Conservation (phyloP, 192 early-diverging fungal genomes). For the Podila minutissima region DNA sequence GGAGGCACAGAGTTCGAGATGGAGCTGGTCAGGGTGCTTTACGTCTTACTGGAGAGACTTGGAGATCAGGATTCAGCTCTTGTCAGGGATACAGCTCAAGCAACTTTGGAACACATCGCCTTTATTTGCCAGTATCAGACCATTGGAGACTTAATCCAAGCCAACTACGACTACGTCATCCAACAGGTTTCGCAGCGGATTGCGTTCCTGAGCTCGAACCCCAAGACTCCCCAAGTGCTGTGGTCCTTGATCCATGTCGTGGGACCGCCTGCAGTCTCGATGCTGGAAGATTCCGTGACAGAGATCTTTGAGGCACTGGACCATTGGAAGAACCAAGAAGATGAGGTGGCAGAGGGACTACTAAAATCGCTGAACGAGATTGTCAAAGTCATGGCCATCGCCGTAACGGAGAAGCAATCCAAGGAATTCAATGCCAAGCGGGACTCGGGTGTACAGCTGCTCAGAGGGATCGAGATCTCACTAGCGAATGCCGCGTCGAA, state of each 20-base stretch:
- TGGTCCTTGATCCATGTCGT: slow-evolving; percentile 59
- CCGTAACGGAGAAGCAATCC: background rate
- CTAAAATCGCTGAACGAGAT: slow-evolving; percentile 45
- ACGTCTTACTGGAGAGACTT: slow-evolving; percentile 56
- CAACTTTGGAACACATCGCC: slow-evolving; percentile 54
- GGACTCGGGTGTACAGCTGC: slow-evolving; percentile 13
- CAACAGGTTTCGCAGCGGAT: slow-evolving; percentile 58
- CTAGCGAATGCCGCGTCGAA: background rate
- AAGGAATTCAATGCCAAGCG: background rate
- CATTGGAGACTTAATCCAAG: slow-evolving; percentile 51
- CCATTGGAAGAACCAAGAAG: slow-evolving; percentile 55
- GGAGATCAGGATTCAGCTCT: slow-evolving; percentile 54
- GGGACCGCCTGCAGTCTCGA: slow-evolving; percentile 50
- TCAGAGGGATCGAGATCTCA: slow-evolving; percentile 6
- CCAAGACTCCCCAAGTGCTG: slow-evolving; percentile 60
- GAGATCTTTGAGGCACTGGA: slow-evolving; percentile 69
- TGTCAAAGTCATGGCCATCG: slow-evolving; percentile 28
- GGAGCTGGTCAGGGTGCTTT: slow-evolving; percentile 54
- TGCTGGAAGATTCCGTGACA: slow-evolving; percentile 62
- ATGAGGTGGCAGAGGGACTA: slow-evolving; percentile 49
- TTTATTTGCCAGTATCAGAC: slow-evolving; percentile 43
- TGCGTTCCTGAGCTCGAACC: slow-evolving; percentile 48
- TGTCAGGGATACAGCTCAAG: slow-evolving; percentile 53
- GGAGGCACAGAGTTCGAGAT: slow-evolving; percentile 37
- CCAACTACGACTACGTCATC: slow-evolving; percentile 64